Evolutionary conservation across 805 yeast genomes (phyloP).

Genomic region (Cyberlindnera lachancei): DNA sequence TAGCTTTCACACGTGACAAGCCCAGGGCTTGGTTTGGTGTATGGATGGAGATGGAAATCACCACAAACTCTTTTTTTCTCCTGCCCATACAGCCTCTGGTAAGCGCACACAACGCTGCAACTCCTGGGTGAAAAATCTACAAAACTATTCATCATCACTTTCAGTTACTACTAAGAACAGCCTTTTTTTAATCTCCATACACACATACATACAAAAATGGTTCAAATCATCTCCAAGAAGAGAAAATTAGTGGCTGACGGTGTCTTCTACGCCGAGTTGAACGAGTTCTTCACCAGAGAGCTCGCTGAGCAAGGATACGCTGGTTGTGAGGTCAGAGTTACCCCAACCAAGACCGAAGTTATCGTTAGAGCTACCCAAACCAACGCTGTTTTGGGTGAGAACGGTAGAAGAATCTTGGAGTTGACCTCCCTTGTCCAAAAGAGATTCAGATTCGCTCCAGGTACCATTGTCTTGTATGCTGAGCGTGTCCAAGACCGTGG

Average conservation of each 20-base stretch:
- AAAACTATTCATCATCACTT: no score
- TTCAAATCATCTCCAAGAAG: constrained; percentile 74
- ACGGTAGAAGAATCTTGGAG: constrained; percentile 99
- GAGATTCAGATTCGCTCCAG: constrained; percentile 96
- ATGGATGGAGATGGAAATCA: no score
- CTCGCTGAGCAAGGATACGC: constrained; percentile 99
- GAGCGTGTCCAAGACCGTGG: constrained; percentile 99
- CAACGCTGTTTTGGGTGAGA: constrained; percentile 97
- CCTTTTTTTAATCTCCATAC: constrained; percentile 2
- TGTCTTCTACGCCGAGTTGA: constrained; percentile 99
- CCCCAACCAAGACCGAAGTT: constrained; percentile 96
- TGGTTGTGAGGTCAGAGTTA: constrained; percentile 98
- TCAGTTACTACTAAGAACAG: no score
- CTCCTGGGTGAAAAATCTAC: no score
- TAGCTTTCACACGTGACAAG: no score
- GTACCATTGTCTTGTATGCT: constrained; percentile 90
- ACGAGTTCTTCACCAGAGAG: constrained; percentile 99
- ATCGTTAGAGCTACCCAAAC: constrained; percentile 99
- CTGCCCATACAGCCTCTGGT: no score
- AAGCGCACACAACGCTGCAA: no score
- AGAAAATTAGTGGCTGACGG: constrained; percentile 99
- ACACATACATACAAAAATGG: constrained; percentile 17
- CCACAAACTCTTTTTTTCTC: no score
- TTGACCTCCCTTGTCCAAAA: constrained; percentile 94
- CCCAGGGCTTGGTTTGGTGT: no score